Conservation (phyloP, 164 flowering plant species). For the Echeveria elegans region DNA sequence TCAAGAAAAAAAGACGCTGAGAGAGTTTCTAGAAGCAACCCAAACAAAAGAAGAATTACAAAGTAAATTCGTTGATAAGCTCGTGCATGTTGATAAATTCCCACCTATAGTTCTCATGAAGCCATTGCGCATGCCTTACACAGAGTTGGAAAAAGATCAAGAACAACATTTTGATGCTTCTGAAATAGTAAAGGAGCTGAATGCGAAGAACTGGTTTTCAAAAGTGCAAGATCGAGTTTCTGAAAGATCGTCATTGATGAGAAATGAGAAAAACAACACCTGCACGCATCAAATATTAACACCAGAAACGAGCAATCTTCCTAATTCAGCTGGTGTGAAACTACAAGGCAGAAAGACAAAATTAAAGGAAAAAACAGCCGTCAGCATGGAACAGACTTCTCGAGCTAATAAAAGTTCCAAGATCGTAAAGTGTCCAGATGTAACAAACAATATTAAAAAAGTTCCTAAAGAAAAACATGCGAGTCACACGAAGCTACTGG, state of each 20-base stretch:
- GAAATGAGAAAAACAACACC: constrained; percentile 15
- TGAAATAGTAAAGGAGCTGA: constrained; percentile 17
- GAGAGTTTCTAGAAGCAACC: constrained; percentile 48
- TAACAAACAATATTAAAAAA: constrained; percentile 17
- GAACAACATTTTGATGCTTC: constrained; percentile 17
- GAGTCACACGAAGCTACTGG: constrained; percentile 17
- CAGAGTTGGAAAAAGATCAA: constrained; percentile 14
- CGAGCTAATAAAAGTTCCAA: constrained; percentile 16
- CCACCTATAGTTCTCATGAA: constrained; percentile 79
- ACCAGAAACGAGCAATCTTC: constrained; percentile 12
- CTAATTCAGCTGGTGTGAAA: constrained; percentile 7
- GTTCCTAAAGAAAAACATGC: constrained; percentile 18
- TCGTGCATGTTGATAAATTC: constrained; percentile 17
- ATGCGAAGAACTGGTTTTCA: constrained; percentile 18
- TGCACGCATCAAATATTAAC: constrained; percentile 9
- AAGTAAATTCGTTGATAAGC: constrained; percentile 18
- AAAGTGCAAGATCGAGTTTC: constrained; percentile 2
- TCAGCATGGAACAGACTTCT: constrained; percentile 22
- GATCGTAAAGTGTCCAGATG: constrained; percentile 24
- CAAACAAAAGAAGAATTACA: constrained; percentile 44
- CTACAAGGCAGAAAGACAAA: constrained; percentile 4
- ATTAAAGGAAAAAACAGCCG: constrained; percentile 18
- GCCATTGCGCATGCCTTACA: constrained; percentile 27
- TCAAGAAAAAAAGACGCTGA: constrained; percentile 29
- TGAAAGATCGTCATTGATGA: constrained; percentile 10